Evolutionary conservation across 2,329 filamentous ascomycete genomes (phyloP), one percentile per base, ranked within the genome.

Genomic region (Fusarium pseudonygamai): DNA sequence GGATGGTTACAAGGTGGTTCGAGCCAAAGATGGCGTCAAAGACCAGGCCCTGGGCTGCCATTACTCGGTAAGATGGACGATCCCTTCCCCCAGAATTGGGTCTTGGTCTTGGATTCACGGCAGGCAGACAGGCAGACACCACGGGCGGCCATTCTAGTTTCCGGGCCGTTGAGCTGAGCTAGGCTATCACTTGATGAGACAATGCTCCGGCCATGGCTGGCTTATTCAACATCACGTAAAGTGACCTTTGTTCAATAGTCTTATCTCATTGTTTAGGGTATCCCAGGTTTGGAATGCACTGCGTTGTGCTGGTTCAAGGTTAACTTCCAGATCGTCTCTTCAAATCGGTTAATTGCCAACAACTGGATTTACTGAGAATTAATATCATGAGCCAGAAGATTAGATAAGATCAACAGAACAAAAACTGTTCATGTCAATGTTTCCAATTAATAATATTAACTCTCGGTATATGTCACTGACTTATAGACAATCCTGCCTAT

Each of bases 11-110:
- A 43, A 63, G 71, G 71, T 75, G 67, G 74, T 71, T 64, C 68
- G 72, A 75, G 75, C 66, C 65, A 46, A 40, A 39, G 60, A 72
- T 75, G 71, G 71, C 67, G 73, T 71, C 73, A 75, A 75, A 69
- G 45, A 26, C 47, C 61, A 47, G 72, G 60, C 59, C 64, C 42
- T 50, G 56, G 24, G 18, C 56, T 64, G 55, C 22, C 37, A 57
- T 46, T 47, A 34, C 61, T 65, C 61, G 60, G 72, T 30, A 73
- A 71, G 64, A 74, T 74, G 72, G 72, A 50, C 64, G 72, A 74
- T 75, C 72, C 65, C 70, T 60, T 71, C 72, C 72, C 36, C 36
- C 68, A 70, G 73, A 70, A 52, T 57, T 72, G 52, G 62, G 63
- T 49, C 28, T 34, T 50, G n/a, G n/a, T n/a, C n/a, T 36, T n/a